phyloP scores from a whole-genome alignment of 1,139 yeast genomes.

The Scheffersomyces segobiensis region DNA sequence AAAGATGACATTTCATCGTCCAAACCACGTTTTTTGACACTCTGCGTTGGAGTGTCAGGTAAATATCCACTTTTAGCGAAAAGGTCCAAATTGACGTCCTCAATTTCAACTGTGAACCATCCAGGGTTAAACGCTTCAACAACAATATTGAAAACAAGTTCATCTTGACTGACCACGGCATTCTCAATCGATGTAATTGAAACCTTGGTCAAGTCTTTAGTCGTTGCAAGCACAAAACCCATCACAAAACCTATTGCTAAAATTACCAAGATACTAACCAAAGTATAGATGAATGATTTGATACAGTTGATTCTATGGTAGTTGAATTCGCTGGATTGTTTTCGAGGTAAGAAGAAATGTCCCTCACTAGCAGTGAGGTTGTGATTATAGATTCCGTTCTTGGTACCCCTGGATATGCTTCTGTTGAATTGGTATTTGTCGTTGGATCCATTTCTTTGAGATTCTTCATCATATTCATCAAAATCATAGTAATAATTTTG shows the following conservation, averaged over 20 bases:
- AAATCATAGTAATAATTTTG: conserved; percentile 37
- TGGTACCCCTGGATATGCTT: conserved; percentile 3
- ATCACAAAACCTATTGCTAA: conserved; percentile 70
- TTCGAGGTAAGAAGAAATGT: conserved; percentile 34
- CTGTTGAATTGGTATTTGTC: conserved; percentile 2
- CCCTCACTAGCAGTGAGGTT: conserved; percentile 11
- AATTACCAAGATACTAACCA: conserved; percentile 54
- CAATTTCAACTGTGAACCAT: conserved; percentile 64
- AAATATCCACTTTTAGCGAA: conserved; percentile 78
- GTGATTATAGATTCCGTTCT: background rate
- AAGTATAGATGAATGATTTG: conserved; percentile 57
- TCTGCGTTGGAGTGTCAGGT: conserved; percentile 15
- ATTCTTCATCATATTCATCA: conserved; percentile 44
- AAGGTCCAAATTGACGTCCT: conserved; percentile 74
- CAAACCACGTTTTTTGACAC: background rate
- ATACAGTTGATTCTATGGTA: conserved; percentile 35
- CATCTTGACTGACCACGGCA: conserved; percentile 81
- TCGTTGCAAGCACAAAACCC: conserved; percentile 85
- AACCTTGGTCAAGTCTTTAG: conserved; percentile 76
- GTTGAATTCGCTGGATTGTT: conserved; percentile 8
- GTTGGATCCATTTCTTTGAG: conserved; percentile 16
- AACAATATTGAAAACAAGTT: conserved; percentile 74
- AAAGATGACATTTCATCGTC: conserved; percentile 6
- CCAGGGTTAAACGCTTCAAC: conserved; percentile 90
- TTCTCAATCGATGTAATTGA: conserved; percentile 62